phyloP scores from a whole-genome alignment of 2,329 filamentous ascomycete genomes.

The Hypoxylon sp. region DNA sequence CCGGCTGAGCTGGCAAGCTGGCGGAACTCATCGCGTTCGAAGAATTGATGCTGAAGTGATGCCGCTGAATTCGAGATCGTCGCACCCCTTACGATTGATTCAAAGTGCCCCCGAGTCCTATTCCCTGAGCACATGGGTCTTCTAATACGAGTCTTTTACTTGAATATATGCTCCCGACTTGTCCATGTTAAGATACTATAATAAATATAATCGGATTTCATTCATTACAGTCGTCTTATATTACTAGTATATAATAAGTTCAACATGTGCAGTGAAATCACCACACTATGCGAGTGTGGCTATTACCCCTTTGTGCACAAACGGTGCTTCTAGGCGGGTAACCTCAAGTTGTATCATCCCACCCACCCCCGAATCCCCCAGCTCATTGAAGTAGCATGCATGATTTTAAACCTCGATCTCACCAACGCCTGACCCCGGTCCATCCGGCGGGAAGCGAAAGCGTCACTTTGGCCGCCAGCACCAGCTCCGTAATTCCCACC shows the following conservation, averaged over 20 bases:
- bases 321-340: background rate
- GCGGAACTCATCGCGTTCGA: background rate
- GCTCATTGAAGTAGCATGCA: slow-evolving; percentile 9
- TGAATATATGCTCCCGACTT: too few species aligned
- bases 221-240: slow-evolving; percentile 6
- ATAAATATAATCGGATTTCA: background rate
- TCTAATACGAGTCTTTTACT: too few species aligned
- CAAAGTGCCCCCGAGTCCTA: too few species aligned
- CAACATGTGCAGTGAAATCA: background rate
- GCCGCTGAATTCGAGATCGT: background rate
- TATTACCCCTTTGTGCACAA: slow-evolving; percentile 9
- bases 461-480: background rate
- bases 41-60: background rate
- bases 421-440: slow-evolving; percentile 6
- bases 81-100: background rate
- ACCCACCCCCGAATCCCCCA: background rate
- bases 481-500: slow-evolving; percentile 7
- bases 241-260: slow-evolving; percentile 18
- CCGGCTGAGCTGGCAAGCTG: background rate
- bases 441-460: slow-evolving; percentile 8
- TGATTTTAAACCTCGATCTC: slow-evolving; percentile 9
- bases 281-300: background rate
- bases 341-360: background rate
- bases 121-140: too few species aligned
- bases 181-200: background rate